Base-by-base conservation (phyloP, 2,329 filamentous ascomycete species). In the Microdochium bolleyi region DNA sequence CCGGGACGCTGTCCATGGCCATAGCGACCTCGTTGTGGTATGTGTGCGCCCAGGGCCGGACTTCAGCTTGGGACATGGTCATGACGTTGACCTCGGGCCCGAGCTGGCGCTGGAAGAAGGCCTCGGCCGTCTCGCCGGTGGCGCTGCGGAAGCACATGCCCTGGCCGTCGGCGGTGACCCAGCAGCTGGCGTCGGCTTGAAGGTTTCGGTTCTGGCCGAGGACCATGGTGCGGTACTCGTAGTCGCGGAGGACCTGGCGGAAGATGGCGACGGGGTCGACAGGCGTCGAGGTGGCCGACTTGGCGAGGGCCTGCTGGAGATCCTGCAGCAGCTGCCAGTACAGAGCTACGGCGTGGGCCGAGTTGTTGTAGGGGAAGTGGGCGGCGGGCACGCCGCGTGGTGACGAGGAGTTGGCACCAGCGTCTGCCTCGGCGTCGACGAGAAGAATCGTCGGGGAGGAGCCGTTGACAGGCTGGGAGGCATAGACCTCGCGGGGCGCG, bases 181-280 rank as follows among this genome's bases (percentile, higher is more conserved):
- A 46, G 21, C 41, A 46, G 41, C 16, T 46, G 7, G 9, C 8
- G 21, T 46, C 41, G 13, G 41, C 16, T 5, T 46, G 13, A 5
- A 46, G 41, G 41, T 46, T 22, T 16, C 41, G 41, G 41, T 46
- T 46, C 21, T 46, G 41, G 19, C 41, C 41, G 19, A 46, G 41
- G 16, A 46, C 41, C 41, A 46, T 46, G 16, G 41, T 46, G 41
- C 41, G 41, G 41, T 46, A 46, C 41, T 46, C 41, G 41, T 46
- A 46, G 41, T 46, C 41, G 41, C 41, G 41, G 14, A 46, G 21
- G 16, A 46, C 41, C 41, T 46, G 41, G 41, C 41, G 41, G 41
- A 22, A 46, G 41, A 46, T 46, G 41, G 41, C 41, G 41, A 46
- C 41, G n/a, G 41, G 41, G 41, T 46, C 41, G 41, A 46, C 41